phyloP scores from a whole-genome alignment of 805 yeast genomes.

The Candida methanosorbosa region DNA sequence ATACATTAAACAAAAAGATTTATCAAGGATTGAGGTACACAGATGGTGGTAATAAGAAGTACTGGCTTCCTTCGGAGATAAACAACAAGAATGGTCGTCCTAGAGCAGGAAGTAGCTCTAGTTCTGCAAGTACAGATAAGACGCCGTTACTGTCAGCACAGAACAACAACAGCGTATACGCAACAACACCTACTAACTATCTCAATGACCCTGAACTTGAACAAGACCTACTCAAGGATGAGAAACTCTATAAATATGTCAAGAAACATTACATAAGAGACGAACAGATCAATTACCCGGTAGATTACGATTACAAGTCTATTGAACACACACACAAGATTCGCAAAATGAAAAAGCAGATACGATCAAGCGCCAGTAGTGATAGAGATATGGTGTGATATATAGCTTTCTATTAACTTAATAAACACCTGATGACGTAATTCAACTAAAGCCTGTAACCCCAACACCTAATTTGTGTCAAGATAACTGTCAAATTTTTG shows the following conservation, averaged over 20 bases:
- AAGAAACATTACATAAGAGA: conserved; percentile 27
- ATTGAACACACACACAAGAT: conserved; percentile 12
- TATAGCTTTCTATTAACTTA: background rate
- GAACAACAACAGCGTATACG: too few species aligned
- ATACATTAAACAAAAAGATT: conserved; percentile 57
- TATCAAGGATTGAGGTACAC: conserved; percentile 79
- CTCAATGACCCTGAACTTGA: conserved; percentile 1
- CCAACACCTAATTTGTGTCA: too few species aligned
- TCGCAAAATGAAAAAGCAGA: conserved; percentile 3
- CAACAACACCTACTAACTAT: background rate
- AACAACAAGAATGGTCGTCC: background rate
- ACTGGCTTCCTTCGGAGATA: conserved; percentile 50
- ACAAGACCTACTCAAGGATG: conserved; percentile 25
- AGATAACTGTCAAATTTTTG: too few species aligned
- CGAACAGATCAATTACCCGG: conserved; percentile 31
- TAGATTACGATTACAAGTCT: conserved; percentile 17
- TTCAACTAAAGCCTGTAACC: too few species aligned
- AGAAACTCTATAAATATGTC: conserved; percentile 24
- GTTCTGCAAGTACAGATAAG: background rate
- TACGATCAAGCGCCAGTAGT: background rate
- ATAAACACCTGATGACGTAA: too few species aligned
- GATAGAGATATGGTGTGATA: too few species aligned
- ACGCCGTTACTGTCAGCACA: conserved; percentile 1
- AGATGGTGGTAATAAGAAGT: conserved; percentile 68
- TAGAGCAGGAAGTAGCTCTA: background rate